Evolutionary conservation across 352 stramenopile species (phyloP).

Genomic region (Peronospora belbahrii): DNA sequence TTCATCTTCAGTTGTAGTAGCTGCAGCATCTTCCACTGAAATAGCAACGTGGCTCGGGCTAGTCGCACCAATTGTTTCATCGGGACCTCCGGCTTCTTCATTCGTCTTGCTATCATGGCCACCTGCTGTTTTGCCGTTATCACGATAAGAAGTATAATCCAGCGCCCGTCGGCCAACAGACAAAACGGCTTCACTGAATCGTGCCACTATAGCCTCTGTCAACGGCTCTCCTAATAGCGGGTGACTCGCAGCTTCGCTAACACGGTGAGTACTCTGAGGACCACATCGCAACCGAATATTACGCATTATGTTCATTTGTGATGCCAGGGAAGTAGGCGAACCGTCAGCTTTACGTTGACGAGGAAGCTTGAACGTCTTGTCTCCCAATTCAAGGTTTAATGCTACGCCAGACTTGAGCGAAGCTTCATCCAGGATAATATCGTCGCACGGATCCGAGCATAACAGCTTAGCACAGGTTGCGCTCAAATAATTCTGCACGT

Average conservation of each 20-base stretch:
- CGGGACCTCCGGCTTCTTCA: conserved; percentile 1
- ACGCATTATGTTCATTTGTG: conserved; percentile 4
- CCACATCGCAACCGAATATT: conserved; percentile 9
- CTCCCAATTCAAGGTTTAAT: conserved; percentile 51
- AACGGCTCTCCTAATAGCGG: conserved; percentile 46
- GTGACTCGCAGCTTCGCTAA: conserved; percentile 50
- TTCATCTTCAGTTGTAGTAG: conserved; percentile 6
- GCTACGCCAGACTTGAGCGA: conserved; percentile 80
- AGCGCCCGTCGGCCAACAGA: conserved; percentile 58
- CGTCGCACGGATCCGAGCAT: conserved; percentile 73
- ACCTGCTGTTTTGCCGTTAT: conserved; percentile 9
- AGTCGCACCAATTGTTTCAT: not conserved
- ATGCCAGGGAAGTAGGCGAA: conserved; percentile 3
- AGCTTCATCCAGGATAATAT: conserved; percentile 76
- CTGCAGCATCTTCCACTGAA: conserved; percentile 10
- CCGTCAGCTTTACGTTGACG: conserved; percentile 19
- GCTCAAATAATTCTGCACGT: conserved; percentile 61
- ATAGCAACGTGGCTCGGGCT: conserved; percentile 23
- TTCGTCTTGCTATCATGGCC: not conserved
- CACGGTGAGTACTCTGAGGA: conserved; percentile 20
- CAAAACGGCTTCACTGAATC: conserved; percentile 58
- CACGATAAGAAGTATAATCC: conserved; percentile 32
- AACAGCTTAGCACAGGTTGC: conserved; percentile 72
- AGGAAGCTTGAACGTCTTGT: conserved; percentile 32
- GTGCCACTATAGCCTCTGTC: conserved; percentile 48